Evolutionary conservation across 2,329 filamentous ascomycete genomes (phyloP), one percentile per base, ranked within the genome.

Genomic region (Pseudogymnoascus sp.): DNA sequence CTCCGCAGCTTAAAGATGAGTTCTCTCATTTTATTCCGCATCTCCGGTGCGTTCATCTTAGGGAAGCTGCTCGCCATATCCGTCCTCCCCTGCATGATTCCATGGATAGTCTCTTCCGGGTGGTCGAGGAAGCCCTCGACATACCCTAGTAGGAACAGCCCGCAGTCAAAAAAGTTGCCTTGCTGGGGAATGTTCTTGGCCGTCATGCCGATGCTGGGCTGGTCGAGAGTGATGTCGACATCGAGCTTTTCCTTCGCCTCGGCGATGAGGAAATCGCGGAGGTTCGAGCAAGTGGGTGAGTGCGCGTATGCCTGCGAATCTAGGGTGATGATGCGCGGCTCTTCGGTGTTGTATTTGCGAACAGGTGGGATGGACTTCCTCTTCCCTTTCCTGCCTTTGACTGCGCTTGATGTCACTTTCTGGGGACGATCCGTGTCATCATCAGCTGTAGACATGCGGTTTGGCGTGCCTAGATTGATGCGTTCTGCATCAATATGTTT

Each of bases 81-180:
- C 35, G 12, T 9, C 12, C 23, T 57, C 38, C 79, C 82, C 23
- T 77, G 79, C 4, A 96, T 75, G 15, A 95, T 74, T 62, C 82
- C 85, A 18, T 74, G 74, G 13, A 89, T 77, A 65, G 95, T 94
- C 0, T 70, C 71, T 63, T 89, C 83, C 0, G 92, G 92, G 61
- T 90, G 75, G 58, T 83, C 78, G 13, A 95, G 79, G 64, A 99
- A 96, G 64, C 88, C 84, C 64, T 90, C 82, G 59, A 95, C 78
- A 68, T 97, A 99, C 2, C 86, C 88, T 3, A 96, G 76, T 2
- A 97, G 76, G 66, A 88, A 99, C 0, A 96, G 76, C 7, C 94
- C 94, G 68, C 94, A 99, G 70, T 99, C 94, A 63, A 83, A 92
- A 66, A 81, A 88, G 69, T 99, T 97, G 56, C 82, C 74, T 71